Evolutionary conservation across 345 rosid genomes (phyloP).

Genomic region (Gossypium longicalyx): DNA sequence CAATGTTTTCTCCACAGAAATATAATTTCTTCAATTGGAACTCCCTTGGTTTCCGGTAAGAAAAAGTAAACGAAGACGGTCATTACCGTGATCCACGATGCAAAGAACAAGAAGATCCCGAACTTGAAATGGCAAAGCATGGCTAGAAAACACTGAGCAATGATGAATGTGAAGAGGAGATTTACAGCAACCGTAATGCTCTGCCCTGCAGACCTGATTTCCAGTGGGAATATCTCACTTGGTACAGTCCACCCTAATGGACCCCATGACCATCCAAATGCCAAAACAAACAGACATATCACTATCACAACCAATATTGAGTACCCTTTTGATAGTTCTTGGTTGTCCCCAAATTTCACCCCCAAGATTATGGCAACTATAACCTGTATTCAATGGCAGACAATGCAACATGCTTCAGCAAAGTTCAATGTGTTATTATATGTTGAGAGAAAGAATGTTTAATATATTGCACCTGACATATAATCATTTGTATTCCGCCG

Average conservation of each 20-base stretch:
- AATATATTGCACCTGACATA: constrained; percentile 54
- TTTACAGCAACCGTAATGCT: constrained; percentile 90
- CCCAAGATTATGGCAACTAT: constrained; percentile 72
- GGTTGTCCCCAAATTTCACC: constrained; percentile 59
- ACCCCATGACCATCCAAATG: constrained; percentile 99
- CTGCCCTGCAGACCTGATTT: constrained; percentile 87
- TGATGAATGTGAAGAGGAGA: constrained; percentile 76
- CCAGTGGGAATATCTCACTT: constrained; percentile 85
- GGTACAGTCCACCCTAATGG: constrained; percentile 95
- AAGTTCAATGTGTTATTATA: not conserved
- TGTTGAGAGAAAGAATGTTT: not conserved
- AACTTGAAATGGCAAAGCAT: constrained; percentile 75
- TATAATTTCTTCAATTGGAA: constrained; percentile 89
- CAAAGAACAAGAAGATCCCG: constrained; percentile 89
- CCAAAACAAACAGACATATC: constrained; percentile 79
- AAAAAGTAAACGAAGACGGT: constrained; percentile 67
- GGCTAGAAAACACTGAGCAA: constrained; percentile 70
- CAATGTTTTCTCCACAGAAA: constrained; percentile 84
- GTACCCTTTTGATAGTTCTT: constrained; percentile 62
- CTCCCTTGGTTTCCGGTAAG: constrained; percentile 87
- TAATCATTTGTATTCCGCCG: constrained; percentile 83
- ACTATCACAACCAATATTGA: constrained; percentile 62
- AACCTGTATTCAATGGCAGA: constrained; percentile 35
- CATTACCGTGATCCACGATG: constrained; percentile 72
- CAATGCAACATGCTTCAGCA: not conserved